These are phyloP conservation scores for Russula dissimulans DNA, from an alignment of 768 basidiomycete genomes.

Conservation along the genomic window DNA sequence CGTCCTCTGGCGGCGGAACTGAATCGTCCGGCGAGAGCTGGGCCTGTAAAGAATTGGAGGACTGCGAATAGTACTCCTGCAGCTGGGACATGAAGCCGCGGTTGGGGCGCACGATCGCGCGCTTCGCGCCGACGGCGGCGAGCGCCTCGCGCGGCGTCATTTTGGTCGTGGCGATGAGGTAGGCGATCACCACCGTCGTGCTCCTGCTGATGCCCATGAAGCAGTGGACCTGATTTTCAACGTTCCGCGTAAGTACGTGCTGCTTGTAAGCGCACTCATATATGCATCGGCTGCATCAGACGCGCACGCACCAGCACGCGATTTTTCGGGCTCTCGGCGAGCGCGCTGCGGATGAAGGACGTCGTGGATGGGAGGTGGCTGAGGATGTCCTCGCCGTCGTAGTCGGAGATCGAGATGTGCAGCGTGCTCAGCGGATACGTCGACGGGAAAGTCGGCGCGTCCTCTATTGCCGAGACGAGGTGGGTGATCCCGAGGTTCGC, in stretches of 20 bases:
- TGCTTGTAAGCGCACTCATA: no score
- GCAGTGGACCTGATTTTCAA: slow-evolving; percentile 57
- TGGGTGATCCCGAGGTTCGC: slow-evolving; percentile 59
- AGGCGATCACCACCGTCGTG: slow-evolving; percentile 68
- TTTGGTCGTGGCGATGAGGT: slow-evolving; percentile 29
- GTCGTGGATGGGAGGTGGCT: slow-evolving; percentile 41
- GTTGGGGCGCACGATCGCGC: slow-evolving; percentile 26
- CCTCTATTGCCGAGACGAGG: slow-evolving; percentile 56
- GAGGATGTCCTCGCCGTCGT: slow-evolving; percentile 33
- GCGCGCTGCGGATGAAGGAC: slow-evolving; percentile 41
- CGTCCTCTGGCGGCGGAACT: neutral
- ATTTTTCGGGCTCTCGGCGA: slow-evolving; percentile 34
- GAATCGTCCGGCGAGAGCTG: neutral
- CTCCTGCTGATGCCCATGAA: slow-evolving; percentile 67
- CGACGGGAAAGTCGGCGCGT: slow-evolving; percentile 36
- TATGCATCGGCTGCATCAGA: no score
- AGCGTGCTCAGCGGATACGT: slow-evolving; percentile 33
- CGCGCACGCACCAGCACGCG: slow-evolving; percentile 39
- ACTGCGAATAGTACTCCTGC: slow-evolving; percentile 14
- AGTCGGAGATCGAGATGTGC: slow-evolving; percentile 44
- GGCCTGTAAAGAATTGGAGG: slow-evolving; percentile 1
- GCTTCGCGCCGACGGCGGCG: slow-evolving; percentile 17
- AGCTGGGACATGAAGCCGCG: slow-evolving; percentile 28
- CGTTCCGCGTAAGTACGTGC: neutral
- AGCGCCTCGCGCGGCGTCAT: slow-evolving; percentile 26